These are phyloP conservation scores for Ligustrum vulgare DNA, from an alignment of 257 asterid species.

Conservation along the genomic window DNA sequence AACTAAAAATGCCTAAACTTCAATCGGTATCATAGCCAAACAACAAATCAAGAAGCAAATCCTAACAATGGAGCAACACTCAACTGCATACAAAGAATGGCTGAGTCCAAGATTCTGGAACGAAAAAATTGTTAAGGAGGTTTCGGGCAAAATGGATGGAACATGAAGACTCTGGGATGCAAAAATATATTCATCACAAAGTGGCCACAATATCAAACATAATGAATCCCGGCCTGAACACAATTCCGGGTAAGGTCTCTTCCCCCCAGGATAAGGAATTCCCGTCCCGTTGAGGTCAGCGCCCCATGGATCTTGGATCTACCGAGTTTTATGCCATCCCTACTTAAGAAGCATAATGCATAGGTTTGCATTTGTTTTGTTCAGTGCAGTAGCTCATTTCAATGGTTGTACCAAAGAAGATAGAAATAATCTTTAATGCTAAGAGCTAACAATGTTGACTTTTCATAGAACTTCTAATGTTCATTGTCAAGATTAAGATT, in stretches of 20 bases:
- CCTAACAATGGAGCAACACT: background rate
- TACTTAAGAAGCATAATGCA: background rate
- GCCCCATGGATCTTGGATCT: too few relatives aligned
- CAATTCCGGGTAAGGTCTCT: too few relatives aligned
- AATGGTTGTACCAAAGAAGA: background rate
- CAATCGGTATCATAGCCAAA: background rate
- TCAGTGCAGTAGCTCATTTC: background rate
- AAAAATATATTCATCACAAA: background rate
- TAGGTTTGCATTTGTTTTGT: background rate
- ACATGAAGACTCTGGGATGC: too few relatives aligned
- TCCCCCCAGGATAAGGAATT: too few relatives aligned
- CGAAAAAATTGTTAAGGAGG: background rate
- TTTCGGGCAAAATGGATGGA: background rate
- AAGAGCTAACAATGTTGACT: background rate
- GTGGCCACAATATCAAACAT: too few relatives aligned
- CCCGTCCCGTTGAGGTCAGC: too few relatives aligned
- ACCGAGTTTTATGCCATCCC: too few relatives aligned
- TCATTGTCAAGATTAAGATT: background rate
- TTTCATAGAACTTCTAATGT: background rate
- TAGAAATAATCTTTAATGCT: background rate
- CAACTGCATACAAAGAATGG: background rate
- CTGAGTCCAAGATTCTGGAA: background rate
- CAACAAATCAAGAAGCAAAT: background rate
- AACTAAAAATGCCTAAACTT: background rate
- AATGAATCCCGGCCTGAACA: too few relatives aligned